Conservation (phyloP, 176 grass and related monocot genomes). For the Oryza glaberrima region DNA sequence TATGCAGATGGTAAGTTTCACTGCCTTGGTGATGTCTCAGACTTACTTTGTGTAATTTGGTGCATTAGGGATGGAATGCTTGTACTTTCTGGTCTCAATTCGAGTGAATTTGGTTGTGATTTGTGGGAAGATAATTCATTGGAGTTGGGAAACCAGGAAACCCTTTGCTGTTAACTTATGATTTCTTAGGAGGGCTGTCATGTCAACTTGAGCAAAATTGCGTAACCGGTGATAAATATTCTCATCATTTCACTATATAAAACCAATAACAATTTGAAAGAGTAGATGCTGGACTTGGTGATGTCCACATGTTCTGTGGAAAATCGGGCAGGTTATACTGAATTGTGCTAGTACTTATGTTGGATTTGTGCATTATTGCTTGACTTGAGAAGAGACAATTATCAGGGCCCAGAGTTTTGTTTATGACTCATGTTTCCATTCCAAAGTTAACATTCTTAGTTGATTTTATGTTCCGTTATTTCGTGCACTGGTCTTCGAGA, state of each 20-base stretch:
- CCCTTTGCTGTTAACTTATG: not conserved
- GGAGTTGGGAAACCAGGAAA: not conserved
- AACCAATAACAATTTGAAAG: not conserved
- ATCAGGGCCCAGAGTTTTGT: not conserved
- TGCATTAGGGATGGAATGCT: not conserved
- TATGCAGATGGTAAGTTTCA: conserved; percentile 53
- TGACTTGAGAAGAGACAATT: conserved; percentile 9
- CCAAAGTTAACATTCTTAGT: not conserved
- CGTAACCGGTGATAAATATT: not conserved
- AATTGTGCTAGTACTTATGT: not conserved
- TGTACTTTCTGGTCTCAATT: not conserved
- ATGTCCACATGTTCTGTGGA: not conserved
- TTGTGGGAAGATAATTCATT: not conserved
- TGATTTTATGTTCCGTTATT: not conserved
- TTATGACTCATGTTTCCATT: not conserved
- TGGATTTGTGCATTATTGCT: conserved; percentile 16
- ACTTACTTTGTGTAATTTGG: not conserved
- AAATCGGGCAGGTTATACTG: not conserved
- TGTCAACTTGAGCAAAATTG: not conserved
- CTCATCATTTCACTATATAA: not conserved
- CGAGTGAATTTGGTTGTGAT: not conserved
- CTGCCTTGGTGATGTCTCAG: not conserved
- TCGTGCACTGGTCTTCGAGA: not conserved
- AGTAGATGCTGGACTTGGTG: not conserved
- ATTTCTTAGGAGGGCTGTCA: not conserved